These are phyloP conservation scores for Urostyla sp. DNA, from an alignment of 73 alveolate genomes.

Conservation along the genomic window DNA sequence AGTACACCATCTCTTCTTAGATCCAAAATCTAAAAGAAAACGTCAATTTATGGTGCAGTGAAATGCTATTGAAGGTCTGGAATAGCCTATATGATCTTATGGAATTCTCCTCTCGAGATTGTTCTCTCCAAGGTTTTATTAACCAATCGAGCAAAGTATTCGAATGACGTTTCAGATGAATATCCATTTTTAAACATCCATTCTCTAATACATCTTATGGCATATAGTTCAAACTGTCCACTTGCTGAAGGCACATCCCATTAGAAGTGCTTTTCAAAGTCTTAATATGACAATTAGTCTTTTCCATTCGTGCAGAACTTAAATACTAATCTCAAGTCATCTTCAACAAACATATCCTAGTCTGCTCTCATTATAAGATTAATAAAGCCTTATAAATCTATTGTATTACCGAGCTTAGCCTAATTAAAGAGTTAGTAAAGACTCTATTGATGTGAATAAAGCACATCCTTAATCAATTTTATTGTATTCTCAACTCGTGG, in stretches of 20 bases:
- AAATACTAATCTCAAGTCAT: constrained; percentile 5
- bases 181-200: constrained; percentile 67
- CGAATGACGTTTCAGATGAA: constrained; percentile 67
- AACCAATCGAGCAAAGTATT: constrained; percentile 19
- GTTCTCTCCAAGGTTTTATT: constrained; percentile 26
- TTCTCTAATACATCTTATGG: constrained; percentile 59
- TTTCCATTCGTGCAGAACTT: constrained; percentile 26
- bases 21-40: constrained; percentile 54
- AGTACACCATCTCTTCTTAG: constrained; percentile 60
- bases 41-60: constrained; percentile 67
- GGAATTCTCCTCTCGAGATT: constrained; percentile 51
- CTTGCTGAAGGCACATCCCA: constrained; percentile 47
- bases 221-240: constrained; percentile 30
- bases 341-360: background rate
- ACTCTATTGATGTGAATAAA: constrained; percentile 35
- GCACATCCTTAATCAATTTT: constrained; percentile 28
- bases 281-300: constrained; percentile 16
- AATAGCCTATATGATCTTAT: constrained; percentile 5
- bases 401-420: constrained; percentile 36
- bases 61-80: constrained; percentile 39
- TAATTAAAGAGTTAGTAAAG: constrained; percentile 48
- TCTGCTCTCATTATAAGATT: constrained; percentile 5
- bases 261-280: constrained; percentile 34
- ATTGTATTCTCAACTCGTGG: constrained; percentile 30
- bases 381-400: constrained; percentile 26